Evolutionary conservation across 2,329 filamentous ascomycete genomes (phyloP), one percentile per base, ranked within the genome.

Genomic region (Coniochaeta prunicola): DNA sequence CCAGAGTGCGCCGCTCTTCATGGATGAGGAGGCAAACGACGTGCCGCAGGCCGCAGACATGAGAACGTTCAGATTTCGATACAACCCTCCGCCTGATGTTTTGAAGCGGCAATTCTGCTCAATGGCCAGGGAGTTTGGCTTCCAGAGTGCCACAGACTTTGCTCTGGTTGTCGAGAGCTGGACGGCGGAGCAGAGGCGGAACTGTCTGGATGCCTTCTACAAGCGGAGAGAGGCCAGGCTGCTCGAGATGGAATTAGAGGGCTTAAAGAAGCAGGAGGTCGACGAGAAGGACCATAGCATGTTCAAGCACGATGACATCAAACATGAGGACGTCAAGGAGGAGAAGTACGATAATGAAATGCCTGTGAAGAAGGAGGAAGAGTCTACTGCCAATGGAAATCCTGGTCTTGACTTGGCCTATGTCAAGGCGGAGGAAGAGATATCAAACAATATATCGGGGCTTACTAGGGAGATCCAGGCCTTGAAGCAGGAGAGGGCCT

Each of bases 141-240:
- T 91, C 69, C 77, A 80, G 1, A 87, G 84, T 69, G 86, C 88
- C 1, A 89, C 86, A 0, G 89, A 94, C 61, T 97, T 97, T 79
- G 94, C 92, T 3, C 76, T 97, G 38, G 85, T 92, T 15, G 92
- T 97, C 3, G 94, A 97, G 73, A 84, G 86, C 15, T 96, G 92
- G 90, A 96, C 90, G 53, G 90, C 93, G 70, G 90, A 89, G 67
- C 82, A 94, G 74, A 77, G 93, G 67, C 81, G 89, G 61, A 86
- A 88, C 64, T 92, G 85, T 71, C 76, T 97, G 28, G 89, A 96
- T 59, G 77, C 76, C 3, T 97, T 96, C 72, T 97, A 97, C 76
- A 75, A 78, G 62, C 79, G 79, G 64, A 79, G 92, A 63, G 80
- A 85, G 68, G 80, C 81, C 60, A 76, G 76, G 64, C 58, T 86